phyloP scores from a whole-genome alignment of 2,329 filamentous ascomycete species.

The Fusarium pseudoanthophilum region DNA sequence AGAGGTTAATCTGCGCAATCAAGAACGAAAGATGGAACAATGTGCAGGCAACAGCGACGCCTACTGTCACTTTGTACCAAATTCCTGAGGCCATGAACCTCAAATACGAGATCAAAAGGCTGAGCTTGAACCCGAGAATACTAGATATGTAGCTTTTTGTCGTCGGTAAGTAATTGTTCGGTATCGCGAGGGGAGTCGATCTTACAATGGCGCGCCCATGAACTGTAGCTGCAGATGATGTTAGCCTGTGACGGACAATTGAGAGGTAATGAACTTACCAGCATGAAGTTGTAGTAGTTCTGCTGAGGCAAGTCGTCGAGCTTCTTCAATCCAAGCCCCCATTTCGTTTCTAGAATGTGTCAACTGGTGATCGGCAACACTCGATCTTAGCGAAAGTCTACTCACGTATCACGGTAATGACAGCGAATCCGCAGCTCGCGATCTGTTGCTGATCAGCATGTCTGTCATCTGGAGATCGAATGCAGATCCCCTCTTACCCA shows the following conservation, averaged over 20 bases:
- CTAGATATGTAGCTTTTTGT: constrained; percentile 52
- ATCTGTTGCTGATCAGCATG: constrained; percentile 34
- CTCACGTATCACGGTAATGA: constrained; percentile 52
- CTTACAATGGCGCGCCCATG: constrained; percentile 56
- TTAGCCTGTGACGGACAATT: background rate
- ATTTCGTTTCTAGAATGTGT: constrained; percentile 54
- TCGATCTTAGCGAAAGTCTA: background rate
- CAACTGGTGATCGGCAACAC: background rate
- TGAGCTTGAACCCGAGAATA: constrained; percentile 60
- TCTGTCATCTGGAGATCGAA: background rate
- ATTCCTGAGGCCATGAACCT: constrained; percentile 56
- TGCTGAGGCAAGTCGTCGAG: constrained; percentile 51
- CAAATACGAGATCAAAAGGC: constrained; percentile 57
- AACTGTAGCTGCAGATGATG: constrained; percentile 49
- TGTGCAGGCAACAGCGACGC: constrained; percentile 49
- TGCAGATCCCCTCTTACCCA: constrained; percentile 17
- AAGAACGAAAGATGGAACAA: constrained; percentile 55
- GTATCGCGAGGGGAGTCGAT: background rate
- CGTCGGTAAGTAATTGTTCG: background rate
- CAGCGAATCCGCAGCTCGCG: constrained; percentile 49
- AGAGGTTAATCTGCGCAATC: constrained; percentile 51
- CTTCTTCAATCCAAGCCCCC: constrained; percentile 52
- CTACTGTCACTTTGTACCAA: constrained; percentile 46
- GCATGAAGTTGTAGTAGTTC: constrained; percentile 51
- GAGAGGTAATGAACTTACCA: background rate